A percentile compares a stretch with the other conserved stretches of the same genome.
Conservation (phyloP, 495 filamentous ascomycete genomes). For the Filosporella fistucella region DNA sequence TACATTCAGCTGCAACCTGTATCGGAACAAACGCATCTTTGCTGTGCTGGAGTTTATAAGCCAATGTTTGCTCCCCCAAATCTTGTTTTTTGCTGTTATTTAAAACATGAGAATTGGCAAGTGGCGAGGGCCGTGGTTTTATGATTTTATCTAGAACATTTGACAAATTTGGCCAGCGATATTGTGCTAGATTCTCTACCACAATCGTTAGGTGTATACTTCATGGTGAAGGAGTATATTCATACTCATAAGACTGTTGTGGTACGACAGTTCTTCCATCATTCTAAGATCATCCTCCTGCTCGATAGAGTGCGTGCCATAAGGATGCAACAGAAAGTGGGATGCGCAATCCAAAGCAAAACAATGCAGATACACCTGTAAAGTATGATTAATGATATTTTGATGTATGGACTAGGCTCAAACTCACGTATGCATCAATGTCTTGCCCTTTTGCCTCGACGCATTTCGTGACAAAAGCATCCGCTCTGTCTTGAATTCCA, state of each 20-base stretch:
- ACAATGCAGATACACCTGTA: slow-evolving; percentile 41
- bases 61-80: slow-evolving; percentile 26
- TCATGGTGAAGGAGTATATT: neutral
- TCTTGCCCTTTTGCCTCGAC: slow-evolving; percentile 32
- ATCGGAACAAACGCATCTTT: slow-evolving; percentile 26
- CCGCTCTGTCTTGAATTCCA: slow-evolving; percentile 50
- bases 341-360: slow-evolving; percentile 64
- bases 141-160: slow-evolving; percentile 10
- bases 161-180: slow-evolving; percentile 12
- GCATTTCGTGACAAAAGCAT: slow-evolving; percentile 46
- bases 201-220: neutral
- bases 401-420: too few relatives aligned
- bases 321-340: slow-evolving; percentile 60
- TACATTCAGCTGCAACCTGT: slow-evolving; percentile 41
- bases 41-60: slow-evolving; percentile 28
- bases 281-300: slow-evolving; percentile 46
- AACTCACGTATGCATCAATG: slow-evolving; percentile 54
- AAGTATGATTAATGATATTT: slow-evolving; percentile 18
- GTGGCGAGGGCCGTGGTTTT: slow-evolving; percentile 12
- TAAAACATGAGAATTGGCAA: slow-evolving; percentile 15
- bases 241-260: slow-evolving; percentile 59
- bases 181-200: slow-evolving; percentile 14
- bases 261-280: slow-evolving; percentile 62
- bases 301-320: slow-evolving; percentile 52
- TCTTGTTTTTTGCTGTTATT: slow-evolving; percentile 17